Conservation (phyloP, 371 early-diverging fungal genomes). For the Saksenaea oblongispora region DNA sequence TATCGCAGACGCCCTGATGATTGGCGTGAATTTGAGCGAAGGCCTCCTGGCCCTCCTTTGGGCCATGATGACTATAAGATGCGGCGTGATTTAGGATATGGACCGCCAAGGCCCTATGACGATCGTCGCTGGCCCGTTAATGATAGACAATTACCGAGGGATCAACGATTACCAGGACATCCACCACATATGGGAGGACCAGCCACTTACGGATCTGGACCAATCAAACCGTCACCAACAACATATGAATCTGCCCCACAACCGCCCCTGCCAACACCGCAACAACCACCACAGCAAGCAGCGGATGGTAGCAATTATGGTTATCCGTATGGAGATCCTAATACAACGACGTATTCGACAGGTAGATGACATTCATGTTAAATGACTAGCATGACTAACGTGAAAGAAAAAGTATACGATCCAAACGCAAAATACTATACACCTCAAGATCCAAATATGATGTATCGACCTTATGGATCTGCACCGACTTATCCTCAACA, state of each 20-base stretch:
- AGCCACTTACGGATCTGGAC: constrained; percentile 11
- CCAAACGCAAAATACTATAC: constrained; percentile 20
- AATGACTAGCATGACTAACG: neutral
- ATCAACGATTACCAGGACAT: constrained; percentile 7
- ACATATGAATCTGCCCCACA: constrained; percentile 12
- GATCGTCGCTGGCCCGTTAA: constrained; percentile 31
- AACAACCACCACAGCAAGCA: constrained; percentile 15
- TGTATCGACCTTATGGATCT: constrained; percentile 23
- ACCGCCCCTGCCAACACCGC: constrained; percentile 4
- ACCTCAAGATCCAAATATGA: constrained; percentile 17
- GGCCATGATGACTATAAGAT: constrained; percentile 23
- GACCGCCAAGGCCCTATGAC: constrained; percentile 17
- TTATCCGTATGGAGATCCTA: constrained; percentile 8
- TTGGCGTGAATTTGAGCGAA: constrained; percentile 36
- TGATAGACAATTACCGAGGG: constrained; percentile 18
- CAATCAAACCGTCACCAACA: constrained; percentile 4
- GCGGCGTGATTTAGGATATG: constrained; percentile 2
- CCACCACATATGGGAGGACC: constrained; percentile 17
- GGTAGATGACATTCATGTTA: neutral
- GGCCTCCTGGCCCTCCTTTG: constrained; percentile 13
- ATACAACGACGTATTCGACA: constrained; percentile 11
- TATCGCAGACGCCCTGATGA: constrained; percentile 36
- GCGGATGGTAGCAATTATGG: constrained; percentile 15
- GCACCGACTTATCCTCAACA: constrained; percentile 12
- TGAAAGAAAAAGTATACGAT: constrained; percentile 8